Base-by-base conservation (phyloP, 164 flowering plant species). In the Vitis amurensis region DNA sequence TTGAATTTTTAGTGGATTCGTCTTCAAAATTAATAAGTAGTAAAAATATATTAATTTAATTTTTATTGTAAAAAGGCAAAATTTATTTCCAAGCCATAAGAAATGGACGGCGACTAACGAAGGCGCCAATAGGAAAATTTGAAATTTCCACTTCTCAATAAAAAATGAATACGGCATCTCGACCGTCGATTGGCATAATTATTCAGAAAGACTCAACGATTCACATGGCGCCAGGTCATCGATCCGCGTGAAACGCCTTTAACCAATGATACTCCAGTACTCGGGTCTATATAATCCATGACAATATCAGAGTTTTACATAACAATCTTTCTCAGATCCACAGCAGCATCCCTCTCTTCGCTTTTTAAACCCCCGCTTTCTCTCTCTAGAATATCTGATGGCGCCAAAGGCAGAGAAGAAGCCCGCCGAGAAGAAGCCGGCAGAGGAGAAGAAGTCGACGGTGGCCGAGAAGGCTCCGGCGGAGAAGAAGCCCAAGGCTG, bases 401-500 rank as follows among this genome's bases (percentile, higher is more conserved):
- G 59, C 72, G 66, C 76, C 76, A 4, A 73, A 56, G 63, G 67
- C 67, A 0, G 72, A 68, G 59, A 68, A 68, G 72, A 73, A 73
- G 50, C 67, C 63, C 8, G 71, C 76, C 0, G 75, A 68, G 72
- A 73, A 73, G 68, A 73, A 73, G 61, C 71, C 71, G 3, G 72
- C 68, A 50, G 67, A 64, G 67, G 53, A 64, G 67, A 48, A 60
- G 63, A 60, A 60, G 31, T 64, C 52, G 37, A 44, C 63, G 37
- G 63, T 29, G 50, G 52, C 64, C 9, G 65, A 72, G 65, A 72
- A 47, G 67, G 62, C 23, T 53, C 76, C 11, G 70, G 48, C 73
- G 3, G 73, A 64, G 69, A 70, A 74, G 70, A 71, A 76, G 68
- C 78, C 75, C 23, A 71, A 71, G 60, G 78, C 75, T 12, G 78